phyloP scores from a whole-genome alignment of 208 protist species.

The Crithidia bombi region DNA sequence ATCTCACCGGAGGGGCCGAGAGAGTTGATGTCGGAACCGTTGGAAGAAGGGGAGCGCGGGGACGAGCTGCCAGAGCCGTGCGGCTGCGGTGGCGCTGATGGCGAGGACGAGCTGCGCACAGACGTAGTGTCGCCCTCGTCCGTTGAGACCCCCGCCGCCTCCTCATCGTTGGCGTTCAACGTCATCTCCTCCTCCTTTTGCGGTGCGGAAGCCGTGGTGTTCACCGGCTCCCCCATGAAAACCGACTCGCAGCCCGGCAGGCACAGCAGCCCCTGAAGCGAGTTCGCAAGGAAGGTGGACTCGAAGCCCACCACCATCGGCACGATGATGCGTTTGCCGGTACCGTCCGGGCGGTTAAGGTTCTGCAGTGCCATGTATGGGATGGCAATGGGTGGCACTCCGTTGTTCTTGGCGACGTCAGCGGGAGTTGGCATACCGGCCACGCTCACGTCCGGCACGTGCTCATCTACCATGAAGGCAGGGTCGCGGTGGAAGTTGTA shows the following conservation, averaged over 20 bases:
- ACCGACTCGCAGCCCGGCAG: slow-evolving; percentile 59
- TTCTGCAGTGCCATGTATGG: slow-evolving; percentile 55
- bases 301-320: slow-evolving; percentile 49
- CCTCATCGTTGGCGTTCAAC: slow-evolving; percentile 13
- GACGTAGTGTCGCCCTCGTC: slow-evolving; percentile 4
- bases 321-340: slow-evolving; percentile 53
- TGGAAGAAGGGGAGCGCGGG: slow-evolving; percentile 4
- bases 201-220: not conserved
- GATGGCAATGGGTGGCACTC: slow-evolving; percentile 28
- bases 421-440: slow-evolving; percentile 9
- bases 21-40: slow-evolving; percentile 4
- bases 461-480: slow-evolving; percentile 17
- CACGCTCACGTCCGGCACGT: slow-evolving; percentile 2
- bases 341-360: slow-evolving; percentile 9
- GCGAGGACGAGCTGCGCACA: not conserved
- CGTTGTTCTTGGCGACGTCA: slow-evolving; percentile 6
- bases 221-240: slow-evolving; percentile 40
- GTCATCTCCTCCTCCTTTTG: not conserved
- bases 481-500: slow-evolving; percentile 35
- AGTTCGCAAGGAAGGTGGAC: slow-evolving; percentile 51
- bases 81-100: not conserved
- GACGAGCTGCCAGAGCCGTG: not conserved
- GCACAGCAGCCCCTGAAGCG: slow-evolving; percentile 49
- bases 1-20: not conserved
- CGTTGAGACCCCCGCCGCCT: not conserved